phyloP scores from a whole-genome alignment of 768 basidiomycete genomes.

The Kockovaella imperatae region DNA sequence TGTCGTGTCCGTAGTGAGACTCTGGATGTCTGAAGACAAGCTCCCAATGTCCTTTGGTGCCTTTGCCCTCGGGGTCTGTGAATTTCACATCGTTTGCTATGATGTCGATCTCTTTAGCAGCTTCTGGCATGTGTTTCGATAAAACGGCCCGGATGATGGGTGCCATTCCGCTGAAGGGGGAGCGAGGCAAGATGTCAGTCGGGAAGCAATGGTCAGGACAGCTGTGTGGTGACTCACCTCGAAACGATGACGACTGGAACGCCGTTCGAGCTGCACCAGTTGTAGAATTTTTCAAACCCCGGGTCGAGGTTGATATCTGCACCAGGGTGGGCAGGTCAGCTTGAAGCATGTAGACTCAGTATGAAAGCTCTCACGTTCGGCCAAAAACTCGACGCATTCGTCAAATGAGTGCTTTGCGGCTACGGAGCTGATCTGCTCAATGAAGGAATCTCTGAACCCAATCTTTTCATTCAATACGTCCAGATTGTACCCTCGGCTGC shows the following conservation, averaged over 20 bases:
- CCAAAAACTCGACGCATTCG: conserved; percentile 70
- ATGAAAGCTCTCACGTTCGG: conserved; percentile 53
- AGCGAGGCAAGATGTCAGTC: conserved; percentile 1
- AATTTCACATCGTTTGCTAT: conserved; percentile 83
- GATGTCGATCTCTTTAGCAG: conserved; percentile 72
- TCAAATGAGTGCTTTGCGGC: conserved; percentile 65
- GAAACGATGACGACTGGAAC: conserved; percentile 91
- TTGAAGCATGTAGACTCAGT: neutral
- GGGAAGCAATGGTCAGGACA: conserved; percentile 1
- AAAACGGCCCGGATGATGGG: conserved; percentile 87
- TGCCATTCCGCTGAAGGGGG: conserved; percentile 67
- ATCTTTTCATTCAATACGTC: conserved; percentile 60
- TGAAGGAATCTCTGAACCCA: conserved; percentile 80
- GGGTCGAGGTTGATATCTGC: conserved; percentile 79
- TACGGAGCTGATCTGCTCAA: conserved; percentile 78
- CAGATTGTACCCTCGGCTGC: conserved; percentile 58
- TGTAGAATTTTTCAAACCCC: conserved; percentile 80
- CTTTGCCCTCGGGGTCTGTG: conserved; percentile 55
- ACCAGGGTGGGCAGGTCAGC: neutral
- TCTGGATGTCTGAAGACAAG: conserved; percentile 84
- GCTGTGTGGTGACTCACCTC: conserved; percentile 51
- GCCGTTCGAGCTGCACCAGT: conserved; percentile 69
- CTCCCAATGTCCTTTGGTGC: conserved; percentile 54
- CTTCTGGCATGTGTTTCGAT: conserved; percentile 68
- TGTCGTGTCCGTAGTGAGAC: conserved; percentile 89